Evolutionary conservation across 352 stramenopile species (phyloP), one percentile per base, ranked within the genome.

Genomic region (Stramenopiles sp.): DNA sequence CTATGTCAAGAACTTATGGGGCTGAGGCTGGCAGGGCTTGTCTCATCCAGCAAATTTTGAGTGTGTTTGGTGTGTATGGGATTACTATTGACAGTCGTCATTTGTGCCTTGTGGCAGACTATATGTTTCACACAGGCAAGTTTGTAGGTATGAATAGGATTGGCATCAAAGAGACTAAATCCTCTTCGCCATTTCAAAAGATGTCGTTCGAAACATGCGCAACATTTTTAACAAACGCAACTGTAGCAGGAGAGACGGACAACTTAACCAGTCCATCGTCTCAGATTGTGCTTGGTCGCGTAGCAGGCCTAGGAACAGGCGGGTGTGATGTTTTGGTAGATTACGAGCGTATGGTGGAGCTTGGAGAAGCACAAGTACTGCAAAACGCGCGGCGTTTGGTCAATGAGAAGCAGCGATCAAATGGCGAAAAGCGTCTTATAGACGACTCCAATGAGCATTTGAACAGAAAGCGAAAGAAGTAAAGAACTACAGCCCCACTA

Each of bases 71-170:
- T 81, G 99, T 99, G 85, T 96, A 99, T 91, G 95, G 95, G 86
- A 95, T 95, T 25, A 99, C 99, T 88, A 96, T 99, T 75, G 99
- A 99, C 86, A 99, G 99, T 87, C 94, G 97, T 81, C 97, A 99
- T 87, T 55, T 55, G 14, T 55, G 39, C 14, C 14, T 55, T 4
- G 39, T 55, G 14, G 39, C 39, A 55, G 39, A 55, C 14, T 55
- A 55, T 55, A 55, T 55, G 39, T 55, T 55, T 55, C 39, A 55
- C 14, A 55, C 39, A 14, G 39, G 39, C 14, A 55, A 55, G 14
- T 55, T 55, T 55, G 39, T 55, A 4, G 39, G 39, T 55, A 55
- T 55, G 39, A 55, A 55, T 55, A 55, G 39, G 14, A 55, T 55
- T 14, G 39, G 39, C 14, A 55, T 55, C 14, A 55, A 55, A 14